A percentile compares a stretch with the other conserved stretches of the same genome.
Conservation (phyloP, 345 rosid species). For the Noccaea bulbosa region DNA sequence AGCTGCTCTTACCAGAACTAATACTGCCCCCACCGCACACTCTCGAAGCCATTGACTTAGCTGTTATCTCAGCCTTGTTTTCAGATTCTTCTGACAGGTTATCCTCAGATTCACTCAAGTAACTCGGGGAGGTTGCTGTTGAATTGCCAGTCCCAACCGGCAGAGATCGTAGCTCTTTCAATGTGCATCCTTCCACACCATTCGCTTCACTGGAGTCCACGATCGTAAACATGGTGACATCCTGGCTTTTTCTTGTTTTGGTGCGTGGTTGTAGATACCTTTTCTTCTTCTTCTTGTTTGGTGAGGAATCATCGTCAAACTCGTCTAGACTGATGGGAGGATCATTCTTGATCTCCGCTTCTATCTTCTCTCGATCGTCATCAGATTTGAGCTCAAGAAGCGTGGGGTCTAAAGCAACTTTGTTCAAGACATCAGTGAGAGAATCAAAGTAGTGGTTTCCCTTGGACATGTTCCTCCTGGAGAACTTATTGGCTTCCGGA, state of each 20-base stretch:
- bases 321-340: slow-evolving; percentile 26
- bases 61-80: slow-evolving; percentile 49
- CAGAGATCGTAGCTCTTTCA: slow-evolving; percentile 61
- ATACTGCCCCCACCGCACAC: slow-evolving; percentile 45
- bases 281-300: slow-evolving; percentile 37
- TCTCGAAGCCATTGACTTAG: slow-evolving; percentile 43
- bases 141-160: slow-evolving; percentile 46
- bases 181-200: slow-evolving; percentile 40
- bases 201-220: slow-evolving; percentile 61
- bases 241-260: slow-evolving; percentile 43
- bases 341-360: slow-evolving; percentile 47
- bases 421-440: slow-evolving; percentile 65
- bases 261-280: slow-evolving; percentile 68
- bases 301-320: slow-evolving; percentile 37
- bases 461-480: slow-evolving; percentile 73
- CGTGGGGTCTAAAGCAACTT: slow-evolving; percentile 65
- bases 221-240: slow-evolving; percentile 54
- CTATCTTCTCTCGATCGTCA: slow-evolving; percentile 40
- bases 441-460: slow-evolving; percentile 82
- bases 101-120: slow-evolving; percentile 50
- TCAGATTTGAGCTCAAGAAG: slow-evolving; percentile 63
- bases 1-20: slow-evolving; percentile 39
- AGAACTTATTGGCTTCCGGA: slow-evolving; percentile 72
- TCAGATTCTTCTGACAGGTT: slow-evolving; percentile 50
- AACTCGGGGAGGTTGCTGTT: slow-evolving; percentile 38